Base-by-base conservation (phyloP, 2,329 filamentous ascomycete genomes). In the Xylariales sp. region DNA sequence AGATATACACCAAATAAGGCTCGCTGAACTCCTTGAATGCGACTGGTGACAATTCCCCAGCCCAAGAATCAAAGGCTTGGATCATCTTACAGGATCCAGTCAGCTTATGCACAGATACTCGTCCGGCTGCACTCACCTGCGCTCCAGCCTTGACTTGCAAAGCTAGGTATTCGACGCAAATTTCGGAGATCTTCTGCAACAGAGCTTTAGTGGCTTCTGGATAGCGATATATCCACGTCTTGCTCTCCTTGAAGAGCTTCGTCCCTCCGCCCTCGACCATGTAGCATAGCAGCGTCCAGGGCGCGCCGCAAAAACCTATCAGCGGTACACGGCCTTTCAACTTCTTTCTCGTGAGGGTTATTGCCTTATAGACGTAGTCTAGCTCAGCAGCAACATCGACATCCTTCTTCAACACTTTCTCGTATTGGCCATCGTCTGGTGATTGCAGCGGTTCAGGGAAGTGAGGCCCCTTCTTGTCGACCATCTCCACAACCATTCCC, bases 31-130 rank as follows among this genome's bases (percentile, higher is more conserved):
- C 73, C 58, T 83, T 83, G 71, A 96, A 98, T 1, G 86, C 80
- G 5, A 78, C 66, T 1, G 93, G 91, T 7, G 86, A 89, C 33
- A 98, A 74, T 68, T 98, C 93, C 31, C 89, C 90, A 2, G 93
- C 93, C 91, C 93, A 98, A 0, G 91, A 97, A 62, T 98, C 93
- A 58, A 98, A 98, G 10, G 98, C 88, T 74, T 97, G 93, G 20
- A 97, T 73, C 60, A 96, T 78, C 82, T 87, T 46, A n/a, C n/a
- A n/a, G n/a, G n/a, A n/a, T n/a, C n/a, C n/a, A n/a, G n/a, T n/a
- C n/a, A n/a, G n/a, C n/a, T n/a, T n/a, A n/a, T n/a, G n/a, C n/a
- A n/a, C n/a, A n/a, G n/a, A n/a, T n/a, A n/a, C n/a, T n/a, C n/a
- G n/a, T n/a, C n/a, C n/a, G n/a, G n/a, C n/a, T n/a, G n/a, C n/a